Evolutionary conservation across 805 yeast species (phyloP).

Genomic region (Kluyveromyces dobzhanskii): DNA sequence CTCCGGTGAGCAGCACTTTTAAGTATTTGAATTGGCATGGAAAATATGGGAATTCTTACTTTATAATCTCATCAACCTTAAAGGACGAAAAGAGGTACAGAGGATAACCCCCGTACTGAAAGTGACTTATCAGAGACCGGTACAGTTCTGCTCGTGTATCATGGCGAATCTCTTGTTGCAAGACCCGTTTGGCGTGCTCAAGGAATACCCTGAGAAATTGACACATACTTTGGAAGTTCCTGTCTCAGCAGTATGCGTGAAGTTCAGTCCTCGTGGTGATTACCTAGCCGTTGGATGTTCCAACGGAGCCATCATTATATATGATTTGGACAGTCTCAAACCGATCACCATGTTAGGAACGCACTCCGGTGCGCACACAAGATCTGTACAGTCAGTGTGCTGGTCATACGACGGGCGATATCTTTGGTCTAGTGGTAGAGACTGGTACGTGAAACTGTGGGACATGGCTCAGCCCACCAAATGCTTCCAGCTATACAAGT

Average conservation of each 20-base stretch:
- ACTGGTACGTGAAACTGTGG: slow-evolving; percentile 80
- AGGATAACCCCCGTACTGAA: too few species aligned
- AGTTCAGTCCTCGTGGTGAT: slow-evolving; percentile 69
- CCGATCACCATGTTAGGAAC: slow-evolving; percentile 33
- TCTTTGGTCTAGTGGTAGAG: slow-evolving; percentile 63
- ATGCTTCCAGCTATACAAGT: slow-evolving; percentile 38
- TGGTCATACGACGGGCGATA: slow-evolving; percentile 75
- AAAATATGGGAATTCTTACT: too few species aligned
- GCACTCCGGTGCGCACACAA: slow-evolving; percentile 53
- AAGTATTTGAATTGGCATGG: too few species aligned
- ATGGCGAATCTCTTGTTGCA: slow-evolving; percentile 58
- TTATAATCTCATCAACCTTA: too few species aligned
- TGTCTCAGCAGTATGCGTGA: slow-evolving; percentile 59
- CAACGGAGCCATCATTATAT: slow-evolving; percentile 66
- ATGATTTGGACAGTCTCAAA: slow-evolving; percentile 57
- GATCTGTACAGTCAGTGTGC: slow-evolving; percentile 61
- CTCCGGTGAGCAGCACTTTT: too few species aligned
- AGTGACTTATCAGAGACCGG: too few species aligned
- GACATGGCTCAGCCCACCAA: slow-evolving; percentile 41
- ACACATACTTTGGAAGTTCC: slow-evolving; percentile 54
- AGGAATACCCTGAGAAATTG: slow-evolving; percentile 85
- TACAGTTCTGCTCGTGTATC: neutral
- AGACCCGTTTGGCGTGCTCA: slow-evolving; percentile 87
- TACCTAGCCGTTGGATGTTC: slow-evolving; percentile 74
- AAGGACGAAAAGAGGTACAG: too few species aligned